Evolutionary conservation across 78 protist genomes (phyloP).

Genomic region (Dictyostelium citrinum): DNA sequence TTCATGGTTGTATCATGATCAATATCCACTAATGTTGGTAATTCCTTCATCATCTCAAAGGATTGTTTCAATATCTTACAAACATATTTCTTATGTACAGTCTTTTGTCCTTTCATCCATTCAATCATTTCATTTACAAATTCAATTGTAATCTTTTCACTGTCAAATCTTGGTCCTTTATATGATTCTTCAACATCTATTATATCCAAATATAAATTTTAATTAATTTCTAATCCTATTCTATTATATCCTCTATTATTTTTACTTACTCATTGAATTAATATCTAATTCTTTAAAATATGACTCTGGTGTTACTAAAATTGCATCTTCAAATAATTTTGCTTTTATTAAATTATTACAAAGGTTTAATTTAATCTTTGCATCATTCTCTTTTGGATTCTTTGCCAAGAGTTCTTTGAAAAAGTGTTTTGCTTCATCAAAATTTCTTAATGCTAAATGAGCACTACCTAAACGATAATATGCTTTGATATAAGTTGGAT

Average conservation of each 20-base stretch:
- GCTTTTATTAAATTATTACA: constrained; percentile 81
- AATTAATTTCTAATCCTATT: no score
- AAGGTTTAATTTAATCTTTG: constrained; percentile 78
- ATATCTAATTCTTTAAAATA: constrained; percentile 23
- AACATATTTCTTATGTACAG: constrained; percentile 71
- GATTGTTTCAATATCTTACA: constrained; percentile 66
- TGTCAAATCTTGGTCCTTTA: constrained; percentile 84
- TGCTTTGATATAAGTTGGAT: constrained; percentile 88
- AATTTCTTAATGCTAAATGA: constrained; percentile 87
- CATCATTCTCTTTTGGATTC: constrained; percentile 81
- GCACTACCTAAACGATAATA: constrained; percentile 94
- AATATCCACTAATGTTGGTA: constrained; percentile 83
- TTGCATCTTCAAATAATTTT: constrained; percentile 89
- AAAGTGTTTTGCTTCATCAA: constrained; percentile 86
- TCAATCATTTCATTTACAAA: constrained; percentile 83
- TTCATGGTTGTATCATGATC: constrained; percentile 71
- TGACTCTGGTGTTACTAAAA: constrained; percentile 53
- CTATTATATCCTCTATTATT: no score
- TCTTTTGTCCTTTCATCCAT: constrained; percentile 70
- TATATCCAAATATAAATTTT: no score
- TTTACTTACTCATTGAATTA: constrained; percentile 59
- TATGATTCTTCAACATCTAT: constrained; percentile 76
- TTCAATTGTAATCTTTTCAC: constrained; percentile 78
- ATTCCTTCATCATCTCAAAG: constrained; percentile 32
- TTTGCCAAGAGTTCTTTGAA: constrained; percentile 72